Percentiles rank a stretch among this genome's conserved stretches.
phyloP scores from a whole-genome alignment of 805 yeast species.

The Blastobotrys chiropterorum region DNA sequence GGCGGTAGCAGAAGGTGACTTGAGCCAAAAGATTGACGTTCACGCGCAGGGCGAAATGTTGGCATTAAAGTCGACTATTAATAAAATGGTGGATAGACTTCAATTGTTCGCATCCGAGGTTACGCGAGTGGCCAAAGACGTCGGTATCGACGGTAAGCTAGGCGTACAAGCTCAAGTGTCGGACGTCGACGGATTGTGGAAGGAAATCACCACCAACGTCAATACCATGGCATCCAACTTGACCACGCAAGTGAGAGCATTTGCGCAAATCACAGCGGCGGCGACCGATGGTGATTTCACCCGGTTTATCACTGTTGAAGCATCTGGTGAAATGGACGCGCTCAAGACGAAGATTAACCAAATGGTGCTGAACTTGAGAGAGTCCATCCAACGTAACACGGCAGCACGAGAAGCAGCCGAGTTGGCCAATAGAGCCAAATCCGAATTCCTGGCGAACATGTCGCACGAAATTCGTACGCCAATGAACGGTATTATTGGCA shows the following conservation, averaged over 20 bases:
- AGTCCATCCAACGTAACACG: slow-evolving; percentile 83
- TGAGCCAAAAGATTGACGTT: slow-evolving; percentile 78
- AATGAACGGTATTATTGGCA: slow-evolving; percentile 87
- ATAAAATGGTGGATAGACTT: slow-evolving; percentile 87
- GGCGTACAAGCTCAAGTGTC: slow-evolving; percentile 90
- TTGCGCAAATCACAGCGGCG: slow-evolving; percentile 89
- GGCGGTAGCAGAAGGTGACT: slow-evolving; percentile 86
- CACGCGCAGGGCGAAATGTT: slow-evolving; percentile 88
- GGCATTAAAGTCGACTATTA: slow-evolving; percentile 78
- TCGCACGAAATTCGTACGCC: slow-evolving; percentile 88
- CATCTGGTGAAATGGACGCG: slow-evolving; percentile 79
- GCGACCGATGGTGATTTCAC: slow-evolving; percentile 94
- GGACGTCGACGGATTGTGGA: slow-evolving; percentile 90
- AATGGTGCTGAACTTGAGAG: slow-evolving; percentile 82
- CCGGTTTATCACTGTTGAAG: slow-evolving; percentile 83
- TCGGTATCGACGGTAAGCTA: slow-evolving; percentile 86
- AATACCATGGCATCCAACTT: slow-evolving; percentile 92
- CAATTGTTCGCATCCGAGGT: slow-evolving; percentile 86
- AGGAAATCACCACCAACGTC: slow-evolving; percentile 83
- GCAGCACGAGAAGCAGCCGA: slow-evolving; percentile 95
- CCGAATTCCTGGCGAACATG: slow-evolving; percentile 85
- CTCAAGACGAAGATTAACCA: slow-evolving; percentile 55
- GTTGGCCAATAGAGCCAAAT: slow-evolving; percentile 79
- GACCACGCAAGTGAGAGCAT: slow-evolving; percentile 88
- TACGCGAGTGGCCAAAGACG: slow-evolving; percentile 84